A percentile compares a stretch with the other conserved stretches of the same genome.
Conservation (phyloP, 257 asterid species). For the Catharanthus roseus region DNA sequence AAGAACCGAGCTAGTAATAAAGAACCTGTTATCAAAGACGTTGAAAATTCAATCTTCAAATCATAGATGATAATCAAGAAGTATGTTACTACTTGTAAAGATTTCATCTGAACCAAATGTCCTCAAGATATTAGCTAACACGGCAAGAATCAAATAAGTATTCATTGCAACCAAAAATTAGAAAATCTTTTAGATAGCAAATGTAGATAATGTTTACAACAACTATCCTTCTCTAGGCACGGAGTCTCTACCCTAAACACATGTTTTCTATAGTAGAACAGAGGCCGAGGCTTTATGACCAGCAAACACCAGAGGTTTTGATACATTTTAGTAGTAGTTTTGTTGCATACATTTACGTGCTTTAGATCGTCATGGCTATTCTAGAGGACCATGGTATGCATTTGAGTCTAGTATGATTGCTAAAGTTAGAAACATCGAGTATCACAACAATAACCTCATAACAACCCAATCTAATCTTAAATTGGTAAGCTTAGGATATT, state of each 20-base stretch:
- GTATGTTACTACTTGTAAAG: background rate
- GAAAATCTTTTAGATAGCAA: background rate
- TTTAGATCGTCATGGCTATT: background rate
- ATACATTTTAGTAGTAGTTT: background rate
- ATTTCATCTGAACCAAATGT: background rate
- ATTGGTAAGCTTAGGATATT: background rate
- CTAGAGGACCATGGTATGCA: background rate
- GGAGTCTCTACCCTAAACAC: background rate
- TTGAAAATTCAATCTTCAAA: background rate
- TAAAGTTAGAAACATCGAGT: background rate
- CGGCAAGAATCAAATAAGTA: background rate
- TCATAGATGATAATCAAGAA: background rate
- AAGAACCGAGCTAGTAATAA: constrained; percentile 87
- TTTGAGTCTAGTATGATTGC: background rate
- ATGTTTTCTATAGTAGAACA: background rate
- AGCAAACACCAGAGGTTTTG: background rate
- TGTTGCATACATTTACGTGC: no score
- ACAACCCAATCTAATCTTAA: background rate
- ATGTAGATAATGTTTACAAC: background rate
- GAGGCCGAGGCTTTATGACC: background rate
- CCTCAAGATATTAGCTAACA: background rate
- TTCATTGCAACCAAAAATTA: background rate
- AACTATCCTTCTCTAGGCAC: background rate
- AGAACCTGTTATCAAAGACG: constrained; percentile 59
- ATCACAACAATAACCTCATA: no score